phyloP scores from a whole-genome alignment of 495 filamentous ascomycete genomes.

The Penicillium verhagenii region DNA sequence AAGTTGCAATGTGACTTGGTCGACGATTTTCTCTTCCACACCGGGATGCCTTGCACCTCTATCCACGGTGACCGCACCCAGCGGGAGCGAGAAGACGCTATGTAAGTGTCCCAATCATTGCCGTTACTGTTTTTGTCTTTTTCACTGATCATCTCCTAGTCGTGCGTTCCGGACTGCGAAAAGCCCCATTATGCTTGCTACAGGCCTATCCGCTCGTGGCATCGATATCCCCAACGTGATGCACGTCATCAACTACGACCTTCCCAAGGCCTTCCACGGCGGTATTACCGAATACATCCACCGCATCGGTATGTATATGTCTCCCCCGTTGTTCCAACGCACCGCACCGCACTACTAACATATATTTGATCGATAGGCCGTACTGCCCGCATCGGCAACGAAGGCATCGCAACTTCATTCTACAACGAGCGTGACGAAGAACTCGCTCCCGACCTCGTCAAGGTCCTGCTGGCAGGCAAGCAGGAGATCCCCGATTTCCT shows the following conservation, averaged over 20 bases:
- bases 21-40: slow-evolving; percentile 84
- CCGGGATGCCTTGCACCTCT: slow-evolving; percentile 73
- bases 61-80: slow-evolving; percentile 89
- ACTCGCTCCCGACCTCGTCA: slow-evolving; percentile 67
- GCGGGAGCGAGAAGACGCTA: slow-evolving; percentile 86
- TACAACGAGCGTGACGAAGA: slow-evolving; percentile 71
- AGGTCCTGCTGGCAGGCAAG: slow-evolving; percentile 73
- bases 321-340: too few species aligned
- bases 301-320: slow-evolving; percentile 69
- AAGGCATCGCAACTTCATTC: slow-evolving; percentile 84
- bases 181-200: slow-evolving; percentile 78
- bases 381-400: slow-evolving; percentile 89
- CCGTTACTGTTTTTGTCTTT: not conserved
- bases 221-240: slow-evolving; percentile 82
- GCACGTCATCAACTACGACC: slow-evolving; percentile 91
- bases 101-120: slow-evolving; percentile 55
- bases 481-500: slow-evolving; percentile 85
- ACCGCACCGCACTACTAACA: too few species aligned
- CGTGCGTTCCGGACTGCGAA: slow-evolving; percentile 75
- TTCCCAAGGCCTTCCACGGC: slow-evolving; percentile 67
- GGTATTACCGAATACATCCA: slow-evolving; percentile 94
- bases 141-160: slow-evolving; percentile 29
- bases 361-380: slow-evolving; percentile 61
- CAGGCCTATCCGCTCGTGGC: slow-evolving; percentile 83
- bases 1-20: slow-evolving; percentile 73